Evolutionary conservation across 768 basidiomycete genomes (phyloP).

Genomic region (Clavulina sp.): DNA sequence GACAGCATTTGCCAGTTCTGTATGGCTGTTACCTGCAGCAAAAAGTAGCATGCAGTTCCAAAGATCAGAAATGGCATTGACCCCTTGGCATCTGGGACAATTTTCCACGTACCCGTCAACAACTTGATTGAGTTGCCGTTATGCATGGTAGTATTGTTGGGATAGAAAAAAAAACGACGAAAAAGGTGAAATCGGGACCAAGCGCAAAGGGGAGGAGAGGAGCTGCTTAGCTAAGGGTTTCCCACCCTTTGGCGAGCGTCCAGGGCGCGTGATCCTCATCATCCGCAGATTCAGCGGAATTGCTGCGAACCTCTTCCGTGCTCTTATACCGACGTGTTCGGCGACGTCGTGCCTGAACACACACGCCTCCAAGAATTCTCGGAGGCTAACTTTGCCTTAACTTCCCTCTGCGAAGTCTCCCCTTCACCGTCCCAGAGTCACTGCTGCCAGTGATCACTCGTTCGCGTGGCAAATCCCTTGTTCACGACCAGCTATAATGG

Average conservation of each 20-base stretch:
- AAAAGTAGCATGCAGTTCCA: not conserved
- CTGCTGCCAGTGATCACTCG: no score
- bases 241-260: no score
- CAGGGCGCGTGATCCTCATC: no score
- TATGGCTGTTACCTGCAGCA: constrained; percentile 84
- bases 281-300: no score
- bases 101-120: constrained; percentile 12
- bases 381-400: no score
- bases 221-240: not conserved
- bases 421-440: no score
- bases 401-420: not conserved
- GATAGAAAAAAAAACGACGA: constrained; percentile 2
- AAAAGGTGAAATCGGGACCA: not conserved
- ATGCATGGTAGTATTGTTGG: constrained; percentile 9
- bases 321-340: no score
- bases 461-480: no score
- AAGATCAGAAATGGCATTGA: not conserved
- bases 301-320: no score
- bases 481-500: no score
- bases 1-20: constrained; percentile 88
- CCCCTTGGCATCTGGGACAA: not conserved
- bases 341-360: no score
- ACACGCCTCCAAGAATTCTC: no score
- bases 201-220: not conserved
- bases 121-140: constrained; percentile 18